phyloP scores from a whole-genome alignment of 805 yeast species.

The Sugiyamaella valdiviana region DNA sequence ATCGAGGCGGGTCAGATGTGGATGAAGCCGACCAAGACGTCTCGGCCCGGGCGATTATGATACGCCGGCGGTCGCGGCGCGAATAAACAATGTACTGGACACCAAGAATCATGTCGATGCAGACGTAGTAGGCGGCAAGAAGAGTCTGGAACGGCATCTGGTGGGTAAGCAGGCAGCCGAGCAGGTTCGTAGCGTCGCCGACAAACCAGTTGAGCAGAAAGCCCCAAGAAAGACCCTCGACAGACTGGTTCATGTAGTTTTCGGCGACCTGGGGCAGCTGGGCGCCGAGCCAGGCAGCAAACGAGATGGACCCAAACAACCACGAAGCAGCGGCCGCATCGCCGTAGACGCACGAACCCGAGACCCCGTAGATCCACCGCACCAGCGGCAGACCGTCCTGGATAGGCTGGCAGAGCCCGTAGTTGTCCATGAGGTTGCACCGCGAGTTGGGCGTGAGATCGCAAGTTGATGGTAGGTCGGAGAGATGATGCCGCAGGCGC shows the following conservation, averaged over 20 bases:
- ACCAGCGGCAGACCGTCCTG: constrained; percentile 22
- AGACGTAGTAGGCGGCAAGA: constrained; percentile 65
- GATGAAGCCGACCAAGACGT: constrained; percentile 3
- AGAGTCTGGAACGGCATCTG: constrained; percentile 78
- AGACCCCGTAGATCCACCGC: constrained; percentile 21
- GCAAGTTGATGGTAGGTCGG: background rate
- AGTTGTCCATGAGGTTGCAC: background rate
- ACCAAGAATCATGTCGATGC: constrained; percentile 61
- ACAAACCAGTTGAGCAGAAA: constrained; percentile 58
- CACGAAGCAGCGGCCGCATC: constrained; percentile 22
- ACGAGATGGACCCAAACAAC: constrained; percentile 19
- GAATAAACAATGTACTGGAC: constrained; percentile 70
- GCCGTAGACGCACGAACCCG: constrained; percentile 27
- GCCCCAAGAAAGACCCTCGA: constrained; percentile 58
- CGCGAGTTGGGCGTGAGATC: background rate
- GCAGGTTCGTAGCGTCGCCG: constrained; percentile 54
- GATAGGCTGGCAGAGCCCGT: constrained; percentile 23
- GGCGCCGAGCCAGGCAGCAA: constrained; percentile 62
- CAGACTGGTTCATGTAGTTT: constrained; percentile 53
- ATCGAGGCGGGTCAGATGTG: background rate
- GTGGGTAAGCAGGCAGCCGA: constrained; percentile 68
- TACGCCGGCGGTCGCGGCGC: constrained; percentile 27
- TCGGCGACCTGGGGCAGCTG: constrained; percentile 64
- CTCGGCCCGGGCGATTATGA: constrained; percentile 3
- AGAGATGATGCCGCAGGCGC: background rate